phyloP scores from a whole-genome alignment of 2,329 filamentous ascomycete genomes.

The Aureobasidium sp. region DNA sequence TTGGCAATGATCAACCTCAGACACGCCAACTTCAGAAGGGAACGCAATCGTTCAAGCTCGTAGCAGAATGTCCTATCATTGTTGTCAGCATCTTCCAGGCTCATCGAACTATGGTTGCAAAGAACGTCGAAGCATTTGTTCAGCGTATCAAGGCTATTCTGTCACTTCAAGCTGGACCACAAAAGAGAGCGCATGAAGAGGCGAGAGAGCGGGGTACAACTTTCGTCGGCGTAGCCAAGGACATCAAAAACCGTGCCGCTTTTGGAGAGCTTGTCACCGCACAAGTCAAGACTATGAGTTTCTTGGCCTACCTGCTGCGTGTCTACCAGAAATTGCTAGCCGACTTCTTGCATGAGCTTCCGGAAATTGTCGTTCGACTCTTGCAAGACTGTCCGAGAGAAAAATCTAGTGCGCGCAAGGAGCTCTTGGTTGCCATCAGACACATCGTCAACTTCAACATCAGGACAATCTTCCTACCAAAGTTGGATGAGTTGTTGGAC shows the following conservation, averaged over 20 bases:
- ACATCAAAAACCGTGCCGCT: slow-evolving; percentile 85
- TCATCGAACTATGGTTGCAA: slow-evolving; percentile 68
- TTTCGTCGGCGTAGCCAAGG: slow-evolving; percentile 86
- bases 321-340: slow-evolving; percentile 80
- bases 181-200: slow-evolving; percentile 84
- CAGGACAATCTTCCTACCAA: slow-evolving; percentile 83
- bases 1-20: slow-evolving; percentile 76
- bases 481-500: slow-evolving; percentile 91
- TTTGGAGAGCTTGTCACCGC: slow-evolving; percentile 98
- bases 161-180: slow-evolving; percentile 80
- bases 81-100: slow-evolving; percentile 97
- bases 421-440: slow-evolving; percentile 88
- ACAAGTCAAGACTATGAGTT: slow-evolving; percentile 99
- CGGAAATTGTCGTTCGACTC: slow-evolving; percentile 81
- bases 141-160: slow-evolving; percentile 89
- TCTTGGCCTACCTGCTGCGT: slow-evolving; percentile 83
- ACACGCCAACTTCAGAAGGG: slow-evolving; percentile 77
- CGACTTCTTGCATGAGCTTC: slow-evolving; percentile 80
- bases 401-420: slow-evolving; percentile 88
- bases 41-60: slow-evolving; percentile 98
- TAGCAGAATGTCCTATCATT: slow-evolving; percentile 96
- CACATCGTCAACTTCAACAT: slow-evolving; percentile 99
- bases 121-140: slow-evolving; percentile 87
- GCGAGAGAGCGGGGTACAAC: slow-evolving; percentile 71
- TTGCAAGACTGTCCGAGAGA: slow-evolving; percentile 91